Base-by-base conservation (phyloP, 1,284 basidiomycete genomes). In the Earliella scabrosa region DNA sequence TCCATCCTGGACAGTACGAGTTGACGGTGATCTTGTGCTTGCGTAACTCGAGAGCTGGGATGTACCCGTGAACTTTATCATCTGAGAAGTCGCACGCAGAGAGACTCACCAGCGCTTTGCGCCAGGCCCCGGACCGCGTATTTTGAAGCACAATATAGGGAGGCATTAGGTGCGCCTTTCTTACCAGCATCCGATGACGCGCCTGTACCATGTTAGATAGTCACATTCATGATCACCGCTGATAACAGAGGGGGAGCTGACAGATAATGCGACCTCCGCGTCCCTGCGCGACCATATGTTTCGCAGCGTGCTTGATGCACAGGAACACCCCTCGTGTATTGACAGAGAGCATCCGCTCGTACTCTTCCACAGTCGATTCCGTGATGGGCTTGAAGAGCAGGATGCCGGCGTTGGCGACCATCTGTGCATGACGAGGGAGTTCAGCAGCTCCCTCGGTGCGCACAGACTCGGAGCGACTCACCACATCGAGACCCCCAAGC, bases 81-180 rank as follows among this genome's bases (percentile, higher is more conserved):
- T n/a, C n/a, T n/a, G n/a, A n/a, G n/a, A n/a, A n/a, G n/a, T n/a
- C n/a, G n/a, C n/a, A n/a, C n/a, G n/a, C n/a, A n/a, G n/a, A n/a
- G n/a, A n/a, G n/a, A n/a, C 29, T 13, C 45, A 69, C 68, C 61
- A 35, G 66, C 67, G 21, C 63, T 53, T 52, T 75, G 73, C 32
- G 71, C 72, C 18, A 74, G 44, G 0, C 69, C 70, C 20, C 71
- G 60, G 9, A 73, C 67, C n/a, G 72, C 73, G 45, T 71, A 73
- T 53, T 75, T 75, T 3, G 69, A 70, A 6, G 58, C 59, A 53
- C 62, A 7, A 31, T 31, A 31, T 13, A n/a, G n/a, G n/a, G n/a
- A n/a, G n/a, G n/a, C n/a, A n/a, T n/a, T n/a, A n/a, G n/a, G n/a
- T n/a, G 6, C 29, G 13, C 29, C 29, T 7, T 31, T 31, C 29